Base-by-base conservation (phyloP, 176 grass and related monocot genomes). In the Guadua angustifolia region DNA sequence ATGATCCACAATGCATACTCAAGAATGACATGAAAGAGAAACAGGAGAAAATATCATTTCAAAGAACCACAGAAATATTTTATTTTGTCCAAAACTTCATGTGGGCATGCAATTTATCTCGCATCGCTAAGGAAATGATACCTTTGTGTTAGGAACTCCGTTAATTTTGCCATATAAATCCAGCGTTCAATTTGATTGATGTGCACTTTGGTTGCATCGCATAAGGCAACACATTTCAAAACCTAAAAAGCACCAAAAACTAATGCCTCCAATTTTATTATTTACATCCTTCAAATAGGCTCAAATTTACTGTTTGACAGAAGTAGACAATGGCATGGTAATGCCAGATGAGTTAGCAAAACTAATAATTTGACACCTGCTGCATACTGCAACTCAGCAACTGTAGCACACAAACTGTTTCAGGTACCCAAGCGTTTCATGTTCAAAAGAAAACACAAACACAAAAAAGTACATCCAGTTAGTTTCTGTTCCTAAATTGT, bases 11-110 rank as follows among this genome's bases (percentile, higher is more conserved):
- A 44, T 65, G 45, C 35, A 70, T 17, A 44, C 0, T 39, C 66
- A 17, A 10, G 50, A 72, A 71, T n/a, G 7, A 71, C 86, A 88
- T 73, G 32, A 66, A 69, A 26, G 7, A 71, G 40, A 66, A 73
- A 16, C 9, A 60, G 12, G 24, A 16, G 42, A 11, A 73, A 33
- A 66, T 57, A 38, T 58, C 19, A 72, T 73, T 67, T 73, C 16
- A 40, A 79, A 46, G 15, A 81, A 45, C 17, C 8, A 29, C 8
- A 49, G 0, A 39, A 57, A 22, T 17, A 62, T 9, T 12, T 82
- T 71, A 45, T 25, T 68, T 8, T 36, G 53, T 22, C 2, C 39
- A 46, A 35, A 16, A 84, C 14, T 32, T 24, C 9, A 44, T 43
- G n/a, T 29, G 14, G 15, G 7, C 51, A 71, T 21, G 22, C 56